Base-by-base conservation (phyloP, 768 basidiomycete species). In the Boletus rex-veris region DNA sequence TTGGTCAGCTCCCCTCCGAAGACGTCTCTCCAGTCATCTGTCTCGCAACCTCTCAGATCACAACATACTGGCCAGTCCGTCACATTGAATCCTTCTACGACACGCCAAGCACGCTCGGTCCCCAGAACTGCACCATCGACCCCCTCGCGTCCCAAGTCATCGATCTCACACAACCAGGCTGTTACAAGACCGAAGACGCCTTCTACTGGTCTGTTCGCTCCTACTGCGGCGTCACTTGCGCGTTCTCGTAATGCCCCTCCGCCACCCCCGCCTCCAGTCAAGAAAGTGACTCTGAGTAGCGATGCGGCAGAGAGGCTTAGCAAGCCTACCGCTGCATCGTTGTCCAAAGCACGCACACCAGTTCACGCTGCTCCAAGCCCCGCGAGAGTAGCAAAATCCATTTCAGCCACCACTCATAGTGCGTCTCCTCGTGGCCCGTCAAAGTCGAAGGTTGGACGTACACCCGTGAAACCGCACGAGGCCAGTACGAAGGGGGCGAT, bases 141-240 rank as follows among this genome's bases (percentile, higher is more conserved):
- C 1, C 69, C 70, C 9, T 64, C 69, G 30, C 66, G 75, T 37
- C 71, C 75, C 33, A 75, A 75, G 62, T 71, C 75, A 15, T 70
- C 74, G 8, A 48, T 54, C 9, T 30, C 48, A 42, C 69, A 63
- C 15, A 48, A 62, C 44, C 56, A 57, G 4, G 26, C 59, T 41
- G 46, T 53, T 21, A 8, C 64, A 28, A 76, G 80, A 51, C 78
- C 81, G 35, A 88, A 85, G 71, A 85, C 84, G 0, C 83, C 85
- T 3, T 80, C 82, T 6, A 74, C 82, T 2, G 84, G 87, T 12
- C 68, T 91, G 19, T 90, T 86, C 63, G 89, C 90, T 7, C 90
- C 90, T 1, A 92, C 90, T 1, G 90, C 89, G 0, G 87, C 90
- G 4, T 90, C 89, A 9, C 80, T 92, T 8, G 90, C 90, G 0